A percentile compares a stretch with the other conserved stretches of the same genome.
Evolutionary conservation across 441 rosid genomes (phyloP).

Genomic region (Adansonia grandidieri): DNA sequence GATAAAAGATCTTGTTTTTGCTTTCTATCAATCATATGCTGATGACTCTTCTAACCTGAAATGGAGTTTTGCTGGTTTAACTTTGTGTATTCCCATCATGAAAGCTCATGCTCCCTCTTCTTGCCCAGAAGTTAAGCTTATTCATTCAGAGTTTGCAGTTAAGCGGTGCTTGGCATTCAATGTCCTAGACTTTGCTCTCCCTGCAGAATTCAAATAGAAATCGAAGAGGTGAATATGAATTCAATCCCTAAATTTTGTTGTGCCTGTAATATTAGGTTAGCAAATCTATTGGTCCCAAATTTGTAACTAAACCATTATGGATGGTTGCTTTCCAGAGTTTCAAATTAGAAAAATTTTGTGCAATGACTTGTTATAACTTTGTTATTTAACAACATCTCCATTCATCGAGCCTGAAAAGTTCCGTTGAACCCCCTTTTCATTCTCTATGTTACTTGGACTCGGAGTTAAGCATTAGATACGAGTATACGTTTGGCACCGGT

Average conservation of each 20-base stretch:
- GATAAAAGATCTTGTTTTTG: not conserved
- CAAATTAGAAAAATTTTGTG: not conserved
- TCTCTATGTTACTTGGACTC: too few species aligned
- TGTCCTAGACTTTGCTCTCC: not conserved
- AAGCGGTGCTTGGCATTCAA: not conserved
- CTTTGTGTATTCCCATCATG: not conserved
- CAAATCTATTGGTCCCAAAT: not conserved
- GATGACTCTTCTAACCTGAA: slow-evolving; percentile 1
- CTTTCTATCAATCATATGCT: not conserved
- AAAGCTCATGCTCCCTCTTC: slow-evolving; percentile 7
- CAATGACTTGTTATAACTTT: not conserved
- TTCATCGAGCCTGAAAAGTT: not conserved
- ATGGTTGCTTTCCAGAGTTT: not conserved
- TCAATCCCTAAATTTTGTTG: not conserved
- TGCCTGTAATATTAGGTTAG: slow-evolving; percentile 2
- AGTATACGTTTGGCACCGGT: too few species aligned
- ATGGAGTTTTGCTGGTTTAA: not conserved
- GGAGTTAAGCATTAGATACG: too few species aligned
- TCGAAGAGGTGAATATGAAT: slow-evolving; percentile 11
- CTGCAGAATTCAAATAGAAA: not conserved
- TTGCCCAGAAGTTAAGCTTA: not conserved
- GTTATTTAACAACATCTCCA: not conserved
- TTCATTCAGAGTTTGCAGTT: not conserved
- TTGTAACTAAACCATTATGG: not conserved
- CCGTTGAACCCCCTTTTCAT: not conserved